Evolutionary conservation across 768 basidiomycete species (phyloP).

Genomic region (Lyophyllum atratum): DNA sequence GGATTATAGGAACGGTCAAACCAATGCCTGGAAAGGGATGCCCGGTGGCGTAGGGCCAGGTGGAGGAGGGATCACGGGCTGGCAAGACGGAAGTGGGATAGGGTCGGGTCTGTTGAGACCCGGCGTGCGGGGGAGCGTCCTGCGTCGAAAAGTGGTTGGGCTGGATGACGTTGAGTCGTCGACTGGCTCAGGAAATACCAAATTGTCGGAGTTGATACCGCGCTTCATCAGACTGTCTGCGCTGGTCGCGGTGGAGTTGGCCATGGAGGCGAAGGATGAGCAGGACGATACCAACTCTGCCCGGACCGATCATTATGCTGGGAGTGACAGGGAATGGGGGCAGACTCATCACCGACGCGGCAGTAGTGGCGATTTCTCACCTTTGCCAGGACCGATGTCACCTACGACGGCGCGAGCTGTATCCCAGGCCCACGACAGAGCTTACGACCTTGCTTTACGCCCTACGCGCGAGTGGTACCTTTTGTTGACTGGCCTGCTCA

Average conservation of each 20-base stretch:
- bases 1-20: slow-evolving; percentile 13
- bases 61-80: slow-evolving; percentile 64
- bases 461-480: slow-evolving; percentile 84
- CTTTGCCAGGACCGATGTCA: slow-evolving; percentile 17
- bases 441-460: slow-evolving; percentile 52
- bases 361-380: slow-evolving; percentile 5
- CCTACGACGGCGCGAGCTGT: slow-evolving; percentile 11
- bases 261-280: slow-evolving; percentile 65
- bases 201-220: slow-evolving; percentile 64
- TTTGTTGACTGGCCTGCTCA: slow-evolving; percentile 73
- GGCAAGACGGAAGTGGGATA: slow-evolving; percentile 75
- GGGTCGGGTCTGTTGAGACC: slow-evolving; percentile 68
- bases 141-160: slow-evolving; percentile 49
- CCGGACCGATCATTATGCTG: slow-evolving; percentile 24
- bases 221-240: slow-evolving; percentile 80
- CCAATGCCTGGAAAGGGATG: slow-evolving; percentile 33
- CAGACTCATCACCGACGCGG: slow-evolving; percentile 10
- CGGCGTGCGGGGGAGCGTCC: slow-evolving; percentile 53
- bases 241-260: slow-evolving; percentile 75
- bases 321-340: slow-evolving; percentile 17
- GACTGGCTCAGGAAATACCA: slow-evolving; percentile 60
- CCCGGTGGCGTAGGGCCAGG: slow-evolving; percentile 34
- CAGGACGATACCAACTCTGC: slow-evolving; percentile 35
- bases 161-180: slow-evolving; percentile 18
- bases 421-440: slow-evolving; percentile 26